Conservation (phyloP, 2,329 filamentous ascomycete species). For the Fusarium coffeatum region DNA sequence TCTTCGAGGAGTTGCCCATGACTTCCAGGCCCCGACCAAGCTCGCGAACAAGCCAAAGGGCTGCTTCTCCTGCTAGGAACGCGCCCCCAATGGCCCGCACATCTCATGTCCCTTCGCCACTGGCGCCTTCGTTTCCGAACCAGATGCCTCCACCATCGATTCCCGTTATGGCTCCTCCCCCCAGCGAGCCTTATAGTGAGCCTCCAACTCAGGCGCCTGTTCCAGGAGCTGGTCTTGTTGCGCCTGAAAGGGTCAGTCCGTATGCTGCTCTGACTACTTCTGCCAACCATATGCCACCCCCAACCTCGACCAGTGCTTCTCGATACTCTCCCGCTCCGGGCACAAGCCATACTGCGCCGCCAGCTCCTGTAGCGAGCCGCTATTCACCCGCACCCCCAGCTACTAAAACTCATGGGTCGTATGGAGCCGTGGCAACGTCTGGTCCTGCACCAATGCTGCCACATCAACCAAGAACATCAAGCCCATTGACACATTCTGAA, state of each 20-base stretch:
- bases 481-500: constrained; percentile 73
- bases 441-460: constrained; percentile 61
- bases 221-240: constrained; percentile 58
- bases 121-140: constrained; percentile 37
- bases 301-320: constrained; percentile 51
- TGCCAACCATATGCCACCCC: constrained; percentile 48
- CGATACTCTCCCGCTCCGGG: constrained; percentile 71
- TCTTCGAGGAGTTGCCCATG: constrained; percentile 83
- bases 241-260: constrained; percentile 64
- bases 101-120: constrained; percentile 44
- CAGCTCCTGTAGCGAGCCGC: constrained; percentile 58
- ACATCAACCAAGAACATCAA: constrained; percentile 73
- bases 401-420: constrained; percentile 58
- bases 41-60: constrained; percentile 63
- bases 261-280: constrained; percentile 62
- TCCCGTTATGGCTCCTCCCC: constrained; percentile 17
- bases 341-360: constrained; percentile 47
- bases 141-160: constrained; percentile 39
- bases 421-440: constrained; percentile 50
- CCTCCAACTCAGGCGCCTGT: constrained; percentile 20
- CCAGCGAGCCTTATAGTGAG: constrained; percentile 24
- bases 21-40: constrained; percentile 70
- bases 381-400: constrained; percentile 64
- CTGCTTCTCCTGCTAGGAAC: constrained; percentile 57
- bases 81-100: constrained; percentile 42